A percentile compares a stretch with the other conserved stretches of the same genome.
These are phyloP conservation scores for Phellopilus nigrolimitatus DNA, from an alignment of 1,284 basidiomycete species.

Conservation along the genomic window DNA sequence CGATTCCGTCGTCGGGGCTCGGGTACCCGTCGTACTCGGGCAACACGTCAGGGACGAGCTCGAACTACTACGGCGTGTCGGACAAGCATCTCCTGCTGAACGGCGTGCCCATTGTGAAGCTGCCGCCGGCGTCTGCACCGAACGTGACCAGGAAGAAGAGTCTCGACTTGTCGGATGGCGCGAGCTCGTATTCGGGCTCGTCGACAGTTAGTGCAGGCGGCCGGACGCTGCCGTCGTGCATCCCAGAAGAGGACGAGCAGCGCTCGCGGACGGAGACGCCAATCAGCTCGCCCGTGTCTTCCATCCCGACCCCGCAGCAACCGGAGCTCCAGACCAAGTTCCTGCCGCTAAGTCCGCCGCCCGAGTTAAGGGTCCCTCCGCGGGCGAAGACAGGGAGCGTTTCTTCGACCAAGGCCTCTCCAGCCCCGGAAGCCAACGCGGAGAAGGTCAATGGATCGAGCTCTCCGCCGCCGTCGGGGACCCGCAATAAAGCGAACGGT, in stretches of 20 bases:
- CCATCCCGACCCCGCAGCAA: neutral
- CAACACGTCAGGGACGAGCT: neutral
- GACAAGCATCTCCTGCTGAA: neutral
- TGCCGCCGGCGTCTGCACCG: neutral
- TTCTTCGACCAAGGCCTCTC: neutral
- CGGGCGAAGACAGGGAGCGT: neutral
- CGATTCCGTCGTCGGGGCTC: neutral
- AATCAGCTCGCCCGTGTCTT: neutral
- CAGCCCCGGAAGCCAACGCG: neutral
- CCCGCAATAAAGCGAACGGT: slow-evolving; percentile 7
- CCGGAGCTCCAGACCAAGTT: neutral
- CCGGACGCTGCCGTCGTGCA: slow-evolving; percentile 8
- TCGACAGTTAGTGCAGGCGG: slow-evolving; percentile 3
- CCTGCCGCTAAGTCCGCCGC: neutral
- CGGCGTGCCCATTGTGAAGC: neutral
- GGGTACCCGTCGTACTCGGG: slow-evolving; percentile 3
- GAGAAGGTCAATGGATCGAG: neutral
- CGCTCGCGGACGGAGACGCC: neutral
- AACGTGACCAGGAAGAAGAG: neutral
- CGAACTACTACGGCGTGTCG: neutral
- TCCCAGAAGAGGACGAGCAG: slow-evolving; percentile 15
- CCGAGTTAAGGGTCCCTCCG: neutral
- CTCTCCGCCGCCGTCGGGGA: neutral
- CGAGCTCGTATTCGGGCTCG: slow-evolving; percentile 2
- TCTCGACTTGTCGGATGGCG: slow-evolving; percentile 43